Base-by-base conservation (phyloP, 106 monocot species). In the Ottelia alismoides region DNA sequence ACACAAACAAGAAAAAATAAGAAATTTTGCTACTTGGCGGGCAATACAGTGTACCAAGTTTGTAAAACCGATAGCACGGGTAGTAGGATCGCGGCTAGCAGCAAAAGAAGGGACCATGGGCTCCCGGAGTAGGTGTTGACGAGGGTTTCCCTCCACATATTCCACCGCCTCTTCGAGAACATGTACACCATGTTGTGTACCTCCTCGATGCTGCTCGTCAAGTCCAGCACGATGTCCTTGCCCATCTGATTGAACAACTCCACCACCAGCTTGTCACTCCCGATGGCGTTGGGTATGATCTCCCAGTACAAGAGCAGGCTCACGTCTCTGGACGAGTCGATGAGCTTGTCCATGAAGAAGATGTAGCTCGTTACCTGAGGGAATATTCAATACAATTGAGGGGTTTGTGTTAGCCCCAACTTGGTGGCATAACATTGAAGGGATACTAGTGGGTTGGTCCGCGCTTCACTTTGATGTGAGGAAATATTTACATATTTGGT, bases 111-210 rank as follows among this genome's bases (percentile, higher is more conserved):
- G n/a, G 25, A 49, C 62, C 62, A 62, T 11, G 32, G 50, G 25
- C 25, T 62, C 24, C 50, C 51, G 5, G 51, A 30, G 30, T 62
- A 62, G 21, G 28, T 62, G 0, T 51, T 29, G 14, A 51, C 23
- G 10, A 71, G 27, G 10, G 23, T 22, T 1, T 32, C 64, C 2
- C 51, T 2, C 57, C 56, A 57, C 0, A 17, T 28, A 25, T 63
- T 56, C 51, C 31, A 43, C 7, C 27, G 12, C 9, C 1, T 49
- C 22, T 19, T 28, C n/a, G 28, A 63, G 31, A 57, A 57, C 0
- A 22, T 22, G 5, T 57, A 22, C n/a, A 52, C 64, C 0, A 49
- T 1, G 9, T 0, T 0, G 2, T 45, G 9, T 22, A 71, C 56
- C 0, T 25, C 2, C 0, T 11, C 10, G 1, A 71, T 25, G 2